These are phyloP conservation scores for Tolypocladium ophioglossoides DNA, from an alignment of 2,329 filamentous ascomycete genomes.

Conservation along the genomic window DNA sequence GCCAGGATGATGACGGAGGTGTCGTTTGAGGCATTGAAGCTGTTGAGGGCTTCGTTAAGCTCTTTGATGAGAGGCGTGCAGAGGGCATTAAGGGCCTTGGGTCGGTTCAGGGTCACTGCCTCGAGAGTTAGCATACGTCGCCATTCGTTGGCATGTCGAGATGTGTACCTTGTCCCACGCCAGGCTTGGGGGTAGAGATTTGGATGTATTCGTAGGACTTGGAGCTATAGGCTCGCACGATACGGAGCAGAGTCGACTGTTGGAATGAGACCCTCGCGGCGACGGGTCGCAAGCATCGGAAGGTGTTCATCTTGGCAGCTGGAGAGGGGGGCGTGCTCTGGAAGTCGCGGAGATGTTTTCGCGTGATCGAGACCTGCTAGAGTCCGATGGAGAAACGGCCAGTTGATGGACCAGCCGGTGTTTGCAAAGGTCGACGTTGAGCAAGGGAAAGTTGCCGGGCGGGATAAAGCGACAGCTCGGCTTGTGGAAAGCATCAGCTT, in stretches of 20 bases:
- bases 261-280: constrained; percentile 37
- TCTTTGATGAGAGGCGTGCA: constrained; percentile 84
- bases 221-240: constrained; percentile 42
- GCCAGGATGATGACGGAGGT: constrained; percentile 77
- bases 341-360: background rate
- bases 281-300: constrained; percentile 50
- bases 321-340: background rate
- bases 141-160: constrained; percentile 2
- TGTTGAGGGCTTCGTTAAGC: constrained; percentile 66
- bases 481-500: constrained; percentile 19
- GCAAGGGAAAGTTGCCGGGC: background rate
- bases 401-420: background rate
- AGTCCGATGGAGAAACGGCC: background rate
- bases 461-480: background rate
- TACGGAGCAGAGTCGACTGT: constrained; percentile 43
- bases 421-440: background rate
- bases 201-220: constrained; percentile 69
- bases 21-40: constrained; percentile 57
- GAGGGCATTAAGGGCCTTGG: constrained; percentile 91
- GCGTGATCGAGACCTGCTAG: background rate
- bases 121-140: constrained; percentile 2
- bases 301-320: constrained; percentile 33
- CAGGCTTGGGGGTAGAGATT: constrained; percentile 73
- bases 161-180: constrained; percentile 71
- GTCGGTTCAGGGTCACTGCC: constrained; percentile 82